Evolutionary conservation across 139 green algal genomes (phyloP).

Genomic region (Chlamydomonas sp.): DNA sequence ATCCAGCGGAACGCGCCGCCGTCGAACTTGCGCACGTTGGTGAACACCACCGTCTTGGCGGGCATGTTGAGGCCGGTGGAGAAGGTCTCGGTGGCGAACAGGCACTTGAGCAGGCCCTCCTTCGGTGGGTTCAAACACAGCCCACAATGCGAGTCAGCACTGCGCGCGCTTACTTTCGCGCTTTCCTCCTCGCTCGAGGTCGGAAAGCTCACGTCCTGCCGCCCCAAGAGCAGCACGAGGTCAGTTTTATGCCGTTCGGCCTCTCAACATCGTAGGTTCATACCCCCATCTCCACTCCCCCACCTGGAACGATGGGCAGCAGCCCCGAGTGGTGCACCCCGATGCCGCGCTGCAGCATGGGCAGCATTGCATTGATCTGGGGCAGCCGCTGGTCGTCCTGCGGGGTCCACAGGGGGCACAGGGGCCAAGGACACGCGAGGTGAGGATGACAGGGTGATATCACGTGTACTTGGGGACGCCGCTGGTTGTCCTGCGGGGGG

Average conservation of each 20-base stretch:
- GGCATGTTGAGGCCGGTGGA: constrained; percentile 98
- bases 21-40: constrained; percentile 92
- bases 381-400: constrained; percentile 75
- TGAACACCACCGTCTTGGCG: constrained; percentile 96
- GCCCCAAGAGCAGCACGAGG: too few species aligned
- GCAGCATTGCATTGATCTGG: constrained; percentile 71
- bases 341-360: constrained; percentile 87
- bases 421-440: too few species aligned
- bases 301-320: constrained; percentile 93
- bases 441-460: too few species aligned
- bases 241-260: background rate
- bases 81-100: constrained; percentile 96
- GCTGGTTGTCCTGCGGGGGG: too few species aligned
- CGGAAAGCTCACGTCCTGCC: too few species aligned
- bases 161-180: too few species aligned
- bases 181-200: too few species aligned
- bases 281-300: background rate
- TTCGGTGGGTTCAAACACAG: background rate
- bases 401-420: background rate
- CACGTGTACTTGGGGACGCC: too few species aligned
- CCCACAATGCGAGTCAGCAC: too few species aligned
- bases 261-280: background rate
- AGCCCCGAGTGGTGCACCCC: constrained; percentile 86
- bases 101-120: constrained; percentile 65
- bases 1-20: constrained; percentile 78